Evolutionary conservation across 2,329 filamentous ascomycete genomes (phyloP).

Genomic region (Stromatinia cepivora): DNA sequence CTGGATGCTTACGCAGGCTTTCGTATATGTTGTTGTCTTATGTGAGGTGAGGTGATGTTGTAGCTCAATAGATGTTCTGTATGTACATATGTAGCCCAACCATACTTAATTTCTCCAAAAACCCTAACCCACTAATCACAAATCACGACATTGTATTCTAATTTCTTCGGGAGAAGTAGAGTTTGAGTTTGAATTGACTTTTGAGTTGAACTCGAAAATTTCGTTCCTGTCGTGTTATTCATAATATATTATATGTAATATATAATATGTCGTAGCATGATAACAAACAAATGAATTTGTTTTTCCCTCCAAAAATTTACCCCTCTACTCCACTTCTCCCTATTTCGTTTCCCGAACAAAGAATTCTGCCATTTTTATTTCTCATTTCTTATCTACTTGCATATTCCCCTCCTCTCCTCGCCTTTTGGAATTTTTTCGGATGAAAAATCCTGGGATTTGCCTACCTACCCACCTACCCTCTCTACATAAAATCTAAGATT

Average conservation of each 20-base stretch:
- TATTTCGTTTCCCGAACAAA: too few relatives aligned
- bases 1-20: too few relatives aligned
- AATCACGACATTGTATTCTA: neutral
- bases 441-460: neutral
- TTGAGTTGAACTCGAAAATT: neutral
- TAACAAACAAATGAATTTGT: neutral
- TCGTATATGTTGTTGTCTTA: too few relatives aligned
- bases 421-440: neutral
- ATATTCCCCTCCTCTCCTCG: neutral
- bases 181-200: neutral
- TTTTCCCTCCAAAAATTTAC: neutral
- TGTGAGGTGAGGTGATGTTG: neutral
- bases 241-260: neutral
- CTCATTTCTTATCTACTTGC: neutral
- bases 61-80: neutral
- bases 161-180: too few relatives aligned
- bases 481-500: neutral
- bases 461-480: too few relatives aligned
- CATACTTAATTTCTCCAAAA: neutral
- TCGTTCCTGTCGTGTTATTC: neutral
- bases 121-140: neutral
- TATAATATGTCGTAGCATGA: neutral
- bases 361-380: conserved; percentile 1
- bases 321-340: neutral
- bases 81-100: neutral